phyloP scores from a whole-genome alignment of 352 stramenopile genomes.

The Pythium utonaiense region DNA sequence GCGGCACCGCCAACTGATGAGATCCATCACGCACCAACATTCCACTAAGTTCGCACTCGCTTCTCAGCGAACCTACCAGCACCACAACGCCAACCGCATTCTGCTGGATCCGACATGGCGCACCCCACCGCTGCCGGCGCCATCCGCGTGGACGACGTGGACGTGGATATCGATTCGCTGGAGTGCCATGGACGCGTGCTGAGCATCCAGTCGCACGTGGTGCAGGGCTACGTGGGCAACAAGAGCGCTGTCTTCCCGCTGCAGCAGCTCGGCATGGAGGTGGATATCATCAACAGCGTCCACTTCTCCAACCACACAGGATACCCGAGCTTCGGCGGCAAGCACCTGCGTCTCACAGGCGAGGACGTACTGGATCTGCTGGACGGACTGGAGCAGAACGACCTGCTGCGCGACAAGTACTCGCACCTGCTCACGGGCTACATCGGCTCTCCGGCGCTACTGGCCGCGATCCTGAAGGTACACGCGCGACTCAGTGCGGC shows the following conservation, averaged over 20 bases:
- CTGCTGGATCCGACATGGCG: background rate
- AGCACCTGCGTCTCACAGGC: constrained; percentile 55
- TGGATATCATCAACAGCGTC: constrained; percentile 87
- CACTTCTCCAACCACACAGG: constrained; percentile 88
- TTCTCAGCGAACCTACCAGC: too few species aligned
- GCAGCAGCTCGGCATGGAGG: constrained; percentile 81
- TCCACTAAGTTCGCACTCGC: too few species aligned
- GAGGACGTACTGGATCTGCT: constrained; percentile 77
- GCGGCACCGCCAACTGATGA: too few species aligned
- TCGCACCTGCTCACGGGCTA: constrained; percentile 84
- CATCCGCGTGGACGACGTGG: constrained; percentile 2
- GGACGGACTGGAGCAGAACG: constrained; percentile 71
- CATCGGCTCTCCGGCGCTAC: constrained; percentile 62
- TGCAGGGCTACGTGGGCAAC: constrained; percentile 86
- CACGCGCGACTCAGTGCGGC: constrained; percentile 53
- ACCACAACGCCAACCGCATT: too few species aligned
- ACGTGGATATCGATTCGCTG: constrained; percentile 4
- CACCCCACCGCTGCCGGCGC: background rate
- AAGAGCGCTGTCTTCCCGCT: constrained; percentile 84
- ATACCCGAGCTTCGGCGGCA: constrained; percentile 71
- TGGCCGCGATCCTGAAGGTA: constrained; percentile 69
- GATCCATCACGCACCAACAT: too few species aligned
- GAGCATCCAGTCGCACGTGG: constrained; percentile 87
- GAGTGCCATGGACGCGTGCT: constrained; percentile 63
- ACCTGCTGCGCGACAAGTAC: constrained; percentile 61